Conservation (phyloP, 495 filamentous ascomycete species). For the Penicillium turbatum region DNA sequence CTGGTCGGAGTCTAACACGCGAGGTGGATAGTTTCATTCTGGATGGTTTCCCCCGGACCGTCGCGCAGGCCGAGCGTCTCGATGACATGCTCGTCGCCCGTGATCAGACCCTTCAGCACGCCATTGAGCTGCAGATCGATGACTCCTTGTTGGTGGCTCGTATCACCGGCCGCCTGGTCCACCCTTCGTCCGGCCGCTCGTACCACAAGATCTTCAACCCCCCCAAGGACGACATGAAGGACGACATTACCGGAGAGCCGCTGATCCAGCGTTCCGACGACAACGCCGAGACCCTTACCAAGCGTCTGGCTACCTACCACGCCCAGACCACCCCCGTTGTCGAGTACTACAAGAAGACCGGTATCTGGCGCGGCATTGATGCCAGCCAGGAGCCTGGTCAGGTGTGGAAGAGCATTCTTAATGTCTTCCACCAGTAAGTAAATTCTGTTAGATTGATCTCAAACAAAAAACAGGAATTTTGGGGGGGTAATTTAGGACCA, state of each 20-base stretch:
- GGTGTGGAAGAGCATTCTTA: constrained; percentile 90
- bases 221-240: constrained; percentile 89
- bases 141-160: constrained; percentile 87
- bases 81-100: constrained; percentile 80
- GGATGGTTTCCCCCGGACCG: constrained; percentile 95
- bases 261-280: constrained; percentile 95
- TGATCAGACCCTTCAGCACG: constrained; percentile 80
- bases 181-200: constrained; percentile 90
- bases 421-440: constrained; percentile 67
- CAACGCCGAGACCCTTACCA: constrained; percentile 95
- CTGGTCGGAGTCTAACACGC: constrained; percentile 13
- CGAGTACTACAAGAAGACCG: constrained; percentile 91
- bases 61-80: constrained; percentile 89
- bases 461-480: constrained; percentile 6
- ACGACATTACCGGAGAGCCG: constrained; percentile 95
- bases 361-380: constrained; percentile 95
- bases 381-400: constrained; percentile 93
- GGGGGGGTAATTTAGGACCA: constrained; percentile 4
- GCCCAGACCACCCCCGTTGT: constrained; percentile 89
- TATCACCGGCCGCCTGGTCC: constrained; percentile 93
- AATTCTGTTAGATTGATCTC: background rate
- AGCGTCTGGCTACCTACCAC: constrained; percentile 91
- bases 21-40: constrained; percentile 77
- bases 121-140: constrained; percentile 94
- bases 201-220: constrained; percentile 99